Percentiles rank a stretch among this genome's conserved stretches.
phyloP scores from a whole-genome alignment of 2,329 filamentous ascomycete species.

The Aureobasidium mangrovei region DNA sequence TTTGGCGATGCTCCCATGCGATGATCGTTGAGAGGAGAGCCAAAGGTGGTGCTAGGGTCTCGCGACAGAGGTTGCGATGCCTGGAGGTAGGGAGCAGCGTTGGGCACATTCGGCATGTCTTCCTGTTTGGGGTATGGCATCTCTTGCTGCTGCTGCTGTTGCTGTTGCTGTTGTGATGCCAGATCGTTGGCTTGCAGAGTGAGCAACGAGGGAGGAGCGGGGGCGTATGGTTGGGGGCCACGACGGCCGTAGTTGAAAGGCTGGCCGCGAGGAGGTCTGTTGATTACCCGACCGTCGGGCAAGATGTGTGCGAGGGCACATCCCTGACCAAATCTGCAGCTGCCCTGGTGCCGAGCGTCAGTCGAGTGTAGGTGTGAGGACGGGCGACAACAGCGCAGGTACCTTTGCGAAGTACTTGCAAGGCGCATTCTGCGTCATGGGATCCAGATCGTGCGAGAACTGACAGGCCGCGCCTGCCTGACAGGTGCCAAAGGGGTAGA shows the following conservation, averaged over 20 bases:
- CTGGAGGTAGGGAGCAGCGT: conserved; percentile 7
- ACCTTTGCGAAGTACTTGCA: conserved; percentile 99
- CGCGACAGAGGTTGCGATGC: conserved; percentile 5
- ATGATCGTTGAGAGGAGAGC: conserved; percentile 71
- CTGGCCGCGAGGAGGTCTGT: conserved; percentile 45
- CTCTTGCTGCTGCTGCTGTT: conserved; percentile 10
- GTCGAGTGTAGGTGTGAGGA: conserved; percentile 16
- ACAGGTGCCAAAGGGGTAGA: conserved; percentile 92
- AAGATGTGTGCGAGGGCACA: conserved; percentile 95
- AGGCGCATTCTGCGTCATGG: conserved; percentile 70
- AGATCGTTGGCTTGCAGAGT: conserved; percentile 22
- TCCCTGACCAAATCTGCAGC: conserved; percentile 98
- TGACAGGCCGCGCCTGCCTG: conserved; percentile 94
- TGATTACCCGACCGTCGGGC: conserved; percentile 85
- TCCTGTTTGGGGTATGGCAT: conserved; percentile 1
- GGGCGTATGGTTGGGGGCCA: conserved; percentile 12
- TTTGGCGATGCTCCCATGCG: conserved; percentile 70
- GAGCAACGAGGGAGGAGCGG: conserved; percentile 19
- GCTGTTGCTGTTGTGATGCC: conserved; percentile 10
- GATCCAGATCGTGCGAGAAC: conserved; percentile 87
- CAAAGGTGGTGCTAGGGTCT: conserved; percentile 46
- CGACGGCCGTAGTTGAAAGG: conserved; percentile 15
- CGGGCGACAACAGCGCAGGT: conserved; percentile 19
- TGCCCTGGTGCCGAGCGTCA: conserved; percentile 54
- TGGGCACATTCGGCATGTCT: conserved; percentile 1